A percentile compares a stretch with the other conserved stretches of the same genome.
Evolutionary conservation across 371 early-diverging fungal genomes (phyloP).

Genomic region (Actinomucor elegans): DNA sequence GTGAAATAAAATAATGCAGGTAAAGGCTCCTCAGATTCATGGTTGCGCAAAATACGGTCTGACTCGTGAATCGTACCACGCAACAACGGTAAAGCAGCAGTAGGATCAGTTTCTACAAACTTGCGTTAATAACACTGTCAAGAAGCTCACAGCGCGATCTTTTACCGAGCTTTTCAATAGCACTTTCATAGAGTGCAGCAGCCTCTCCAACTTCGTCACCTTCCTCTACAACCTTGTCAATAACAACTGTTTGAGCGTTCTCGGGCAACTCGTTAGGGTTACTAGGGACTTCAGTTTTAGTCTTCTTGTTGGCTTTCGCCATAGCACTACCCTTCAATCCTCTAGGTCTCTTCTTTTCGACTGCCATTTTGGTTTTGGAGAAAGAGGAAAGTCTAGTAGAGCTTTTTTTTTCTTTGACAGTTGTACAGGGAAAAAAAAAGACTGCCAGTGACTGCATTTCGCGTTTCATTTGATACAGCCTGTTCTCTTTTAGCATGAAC

Average conservation of each 20-base stretch:
- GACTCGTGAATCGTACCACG: conserved; percentile 66
- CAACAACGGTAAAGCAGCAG: conserved; percentile 38
- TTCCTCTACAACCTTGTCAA: conserved; percentile 51
- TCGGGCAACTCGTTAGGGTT: conserved; percentile 22
- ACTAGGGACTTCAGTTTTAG: conserved; percentile 24
- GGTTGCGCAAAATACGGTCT: conserved; percentile 62
- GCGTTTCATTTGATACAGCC: no score
- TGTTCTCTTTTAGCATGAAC: no score
- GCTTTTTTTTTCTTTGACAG: no score
- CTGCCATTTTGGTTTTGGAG: conserved; percentile 16
- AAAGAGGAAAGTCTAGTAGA: background rate
- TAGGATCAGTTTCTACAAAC: conserved; percentile 23
- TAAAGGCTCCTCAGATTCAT: conserved; percentile 28
- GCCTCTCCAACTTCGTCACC: conserved; percentile 54
- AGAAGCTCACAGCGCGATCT: no score
- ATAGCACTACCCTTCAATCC: conserved; percentile 41
- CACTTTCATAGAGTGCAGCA: conserved; percentile 43
- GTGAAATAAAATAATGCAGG: conserved; percentile 54
- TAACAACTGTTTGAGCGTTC: conserved; percentile 49
- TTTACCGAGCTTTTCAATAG: conserved; percentile 43
- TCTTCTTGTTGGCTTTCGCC: conserved; percentile 40
- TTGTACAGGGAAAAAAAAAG: no score
- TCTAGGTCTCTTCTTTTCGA: conserved; percentile 52
- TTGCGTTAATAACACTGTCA: background rate
- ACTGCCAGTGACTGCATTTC: no score